Evolutionary conservation across 352 stramenopile genomes (phyloP).

Genomic region (Poterioochromonas sp.): DNA sequence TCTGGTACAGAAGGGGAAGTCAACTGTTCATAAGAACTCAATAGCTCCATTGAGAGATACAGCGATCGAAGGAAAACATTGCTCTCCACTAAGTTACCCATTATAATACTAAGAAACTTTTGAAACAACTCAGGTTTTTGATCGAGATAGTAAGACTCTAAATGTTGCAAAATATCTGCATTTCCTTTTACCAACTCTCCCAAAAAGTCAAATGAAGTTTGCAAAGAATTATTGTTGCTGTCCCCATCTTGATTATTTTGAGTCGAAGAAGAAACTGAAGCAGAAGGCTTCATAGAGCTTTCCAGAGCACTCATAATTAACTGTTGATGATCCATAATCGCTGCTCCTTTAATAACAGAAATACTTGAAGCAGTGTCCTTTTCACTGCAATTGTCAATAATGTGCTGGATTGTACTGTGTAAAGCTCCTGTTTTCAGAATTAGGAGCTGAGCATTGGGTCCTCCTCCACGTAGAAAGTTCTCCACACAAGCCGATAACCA

Average conservation of each 20-base stretch:
- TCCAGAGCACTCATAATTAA: no score
- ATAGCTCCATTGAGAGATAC: slow-evolving; percentile 42
- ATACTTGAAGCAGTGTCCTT: slow-evolving; percentile 67
- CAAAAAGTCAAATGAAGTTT: slow-evolving; percentile 88
- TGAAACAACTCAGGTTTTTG: slow-evolving; percentile 77
- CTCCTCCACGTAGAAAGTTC: slow-evolving; percentile 76
- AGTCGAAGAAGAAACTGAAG: background rate
- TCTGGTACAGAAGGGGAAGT: background rate
- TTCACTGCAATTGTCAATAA: slow-evolving; percentile 49
- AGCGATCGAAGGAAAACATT: slow-evolving; percentile 92
- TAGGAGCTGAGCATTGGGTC: slow-evolving; percentile 73
- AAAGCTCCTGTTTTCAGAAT: slow-evolving; percentile 73
- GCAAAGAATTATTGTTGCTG: slow-evolving; percentile 75
- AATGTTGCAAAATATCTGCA: slow-evolving; percentile 67
- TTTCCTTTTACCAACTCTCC: slow-evolving; percentile 90
- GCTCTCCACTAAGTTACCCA: slow-evolving; percentile 85
- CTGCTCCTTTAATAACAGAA: slow-evolving; percentile 46
- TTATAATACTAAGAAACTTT: slow-evolving; percentile 78
- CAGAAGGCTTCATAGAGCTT: background rate
- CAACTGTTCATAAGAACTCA: background rate
- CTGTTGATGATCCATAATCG: no score
- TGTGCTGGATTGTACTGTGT: slow-evolving; percentile 32
- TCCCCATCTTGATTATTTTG: no score
- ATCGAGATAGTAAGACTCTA: slow-evolving; percentile 70
- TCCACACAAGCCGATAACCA: slow-evolving; percentile 91